Evolutionary conservation across 2,329 filamentous ascomycete species (phyloP).

Genomic region (Scedosporium boydii): DNA sequence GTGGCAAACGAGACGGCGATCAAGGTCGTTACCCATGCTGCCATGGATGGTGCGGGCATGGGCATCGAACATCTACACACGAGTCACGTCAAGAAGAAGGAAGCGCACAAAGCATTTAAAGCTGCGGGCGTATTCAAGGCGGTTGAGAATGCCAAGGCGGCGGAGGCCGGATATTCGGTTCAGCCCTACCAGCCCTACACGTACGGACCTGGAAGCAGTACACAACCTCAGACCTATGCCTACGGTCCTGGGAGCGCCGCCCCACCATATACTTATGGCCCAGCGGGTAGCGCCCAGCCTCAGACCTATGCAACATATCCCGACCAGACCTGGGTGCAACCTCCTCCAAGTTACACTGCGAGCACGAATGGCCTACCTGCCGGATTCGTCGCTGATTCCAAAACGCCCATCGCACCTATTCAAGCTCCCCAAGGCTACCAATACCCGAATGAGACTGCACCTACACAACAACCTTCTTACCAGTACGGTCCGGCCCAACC

Average conservation of each 20-base stretch:
- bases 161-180: constrained; percentile 14
- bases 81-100: constrained; percentile 23
- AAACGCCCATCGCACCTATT: not conserved
- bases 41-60: constrained; percentile 25
- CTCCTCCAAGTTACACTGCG: constrained; percentile 6
- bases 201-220: not conserved
- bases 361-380: not conserved
- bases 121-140: constrained; percentile 21
- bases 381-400: not conserved
- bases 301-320: not conserved
- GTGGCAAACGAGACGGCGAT: constrained; percentile 23
- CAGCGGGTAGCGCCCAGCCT: not conserved
- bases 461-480: not conserved
- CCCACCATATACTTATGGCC: not conserved
- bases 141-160: constrained; percentile 18
- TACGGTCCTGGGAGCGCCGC: not conserved
- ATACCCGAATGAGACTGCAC: not conserved
- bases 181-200: constrained; percentile 12
- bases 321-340: constrained; percentile 3
- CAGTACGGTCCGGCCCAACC: not conserved
- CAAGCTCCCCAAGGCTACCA: not conserved
- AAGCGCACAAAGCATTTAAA: constrained; percentile 20
- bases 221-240: not conserved
- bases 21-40: constrained; percentile 23
- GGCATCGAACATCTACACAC: constrained; percentile 25